phyloP scores from a whole-genome alignment of 1,139 yeast species.

The Komagataea norvegica region DNA sequence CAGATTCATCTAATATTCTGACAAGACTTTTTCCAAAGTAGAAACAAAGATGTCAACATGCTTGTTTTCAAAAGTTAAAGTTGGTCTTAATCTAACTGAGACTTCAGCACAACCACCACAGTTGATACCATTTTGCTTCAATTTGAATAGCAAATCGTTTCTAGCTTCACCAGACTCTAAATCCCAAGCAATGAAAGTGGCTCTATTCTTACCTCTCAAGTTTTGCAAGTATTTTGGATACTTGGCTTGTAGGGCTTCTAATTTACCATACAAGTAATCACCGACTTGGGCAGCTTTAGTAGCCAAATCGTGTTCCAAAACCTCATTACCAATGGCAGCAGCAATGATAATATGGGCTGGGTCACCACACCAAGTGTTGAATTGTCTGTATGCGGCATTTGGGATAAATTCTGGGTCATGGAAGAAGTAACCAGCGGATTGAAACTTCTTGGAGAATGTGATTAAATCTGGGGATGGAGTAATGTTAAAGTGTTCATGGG shows the following conservation, averaged over 20 bases:
- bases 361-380: constrained; percentile 85
- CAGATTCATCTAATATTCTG: constrained; percentile 20
- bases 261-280: constrained; percentile 47
- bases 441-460: constrained; percentile 73
- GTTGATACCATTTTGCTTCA: constrained; percentile 57
- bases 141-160: constrained; percentile 44
- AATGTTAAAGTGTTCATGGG: constrained; percentile 66
- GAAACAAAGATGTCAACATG: constrained; percentile 60
- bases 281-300: constrained; percentile 53
- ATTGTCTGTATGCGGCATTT: constrained; percentile 63
- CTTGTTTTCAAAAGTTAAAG: constrained; percentile 59
- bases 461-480: constrained; percentile 67
- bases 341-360: constrained; percentile 66
- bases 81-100: constrained; percentile 66
- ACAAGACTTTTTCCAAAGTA: constrained; percentile 27
- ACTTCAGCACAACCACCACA: constrained; percentile 71
- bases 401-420: constrained; percentile 59
- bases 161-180: constrained; percentile 43
- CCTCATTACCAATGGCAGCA: constrained; percentile 57
- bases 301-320: constrained; percentile 47
- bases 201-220: constrained; percentile 64
- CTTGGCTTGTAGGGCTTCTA: constrained; percentile 39
- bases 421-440: constrained; percentile 75
- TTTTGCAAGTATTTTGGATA: constrained; percentile 44
- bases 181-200: constrained; percentile 77